Evolutionary conservation across 2,329 filamentous ascomycete species (phyloP), one percentile per base, ranked within the genome.

Genomic region (Talaromyces funiculosus): DNA sequence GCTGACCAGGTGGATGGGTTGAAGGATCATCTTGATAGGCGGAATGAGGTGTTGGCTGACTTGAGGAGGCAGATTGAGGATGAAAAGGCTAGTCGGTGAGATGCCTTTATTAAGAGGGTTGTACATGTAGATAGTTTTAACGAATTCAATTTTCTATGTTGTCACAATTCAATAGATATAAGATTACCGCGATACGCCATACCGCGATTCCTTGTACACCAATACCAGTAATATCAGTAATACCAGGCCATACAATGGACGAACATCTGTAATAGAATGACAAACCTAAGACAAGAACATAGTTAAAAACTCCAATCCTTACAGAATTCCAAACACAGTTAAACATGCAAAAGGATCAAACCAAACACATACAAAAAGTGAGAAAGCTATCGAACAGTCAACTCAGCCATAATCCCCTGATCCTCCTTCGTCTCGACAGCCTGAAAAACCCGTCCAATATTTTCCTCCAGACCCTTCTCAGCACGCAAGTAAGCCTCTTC

Each of bases 1-100:
- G 88, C 85, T 69, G 93, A 97, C 77, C 93, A 99, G 80, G 87
- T 99, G 2, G 92, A 97, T 66, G 92, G 92, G 0, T 75, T 99
- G 66, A 92, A 96, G 78, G 78, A 81, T 63, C 94, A 99, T 80
- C 77, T 97, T 69, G 82, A 85, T 69, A 86, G 86, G 66, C 82
- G 94, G 63, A 85, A 93, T 75, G 84, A 87, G 65, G 84, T 87
- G 31, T 78, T 99, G 68, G 86, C 89, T 53, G 88, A 90, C 73
- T 72, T 97, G 72, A 84, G 86, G 75, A 81, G 85, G 71, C 87
- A 97, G 77, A 89, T 97, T 75, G 92, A 97, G 69, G 88, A 90
- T 22, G 92, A 93, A 82, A 94, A 90, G 80, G 78, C 79, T 62
- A 78, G 81, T 63, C 74, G 74, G 61, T 76, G 69, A 67, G 47